phyloP scores from a whole-genome alignment of 306 rosid species.

The Cicer arietinum region DNA sequence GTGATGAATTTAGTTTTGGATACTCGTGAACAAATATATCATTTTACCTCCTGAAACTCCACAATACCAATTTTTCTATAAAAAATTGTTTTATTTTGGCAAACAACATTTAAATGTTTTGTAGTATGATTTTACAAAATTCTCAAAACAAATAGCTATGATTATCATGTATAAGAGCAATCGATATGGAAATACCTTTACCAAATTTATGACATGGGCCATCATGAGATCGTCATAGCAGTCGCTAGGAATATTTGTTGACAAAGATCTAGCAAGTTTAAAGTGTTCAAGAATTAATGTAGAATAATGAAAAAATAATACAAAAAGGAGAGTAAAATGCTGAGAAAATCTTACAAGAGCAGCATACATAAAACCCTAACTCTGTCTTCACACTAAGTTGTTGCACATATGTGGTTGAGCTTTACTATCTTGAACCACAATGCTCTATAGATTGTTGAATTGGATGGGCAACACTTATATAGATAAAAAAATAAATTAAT shows the following conservation, averaged over 20 bases:
- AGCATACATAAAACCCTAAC: not conserved
- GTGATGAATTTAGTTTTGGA: too few relatives aligned
- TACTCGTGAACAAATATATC: too few relatives aligned
- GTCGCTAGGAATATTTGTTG: slow-evolving; percentile 48
- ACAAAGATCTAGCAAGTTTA: not conserved
- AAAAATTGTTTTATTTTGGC: too few relatives aligned
- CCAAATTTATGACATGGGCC: slow-evolving; percentile 77
- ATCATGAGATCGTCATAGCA: slow-evolving; percentile 67
- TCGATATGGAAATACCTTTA: slow-evolving; percentile 60
- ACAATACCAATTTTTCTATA: too few relatives aligned
- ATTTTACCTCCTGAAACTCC: too few relatives aligned
- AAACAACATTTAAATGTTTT: too few relatives aligned
- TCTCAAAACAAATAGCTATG: not conserved
- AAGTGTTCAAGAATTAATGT: not conserved
- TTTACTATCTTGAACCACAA: not conserved
- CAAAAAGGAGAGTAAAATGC: not conserved
- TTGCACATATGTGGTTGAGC: not conserved
- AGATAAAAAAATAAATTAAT: not conserved
- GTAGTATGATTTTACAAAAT: too few relatives aligned
- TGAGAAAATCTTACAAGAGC: not conserved
- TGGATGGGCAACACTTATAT: too few relatives aligned
- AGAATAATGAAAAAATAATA: not conserved
- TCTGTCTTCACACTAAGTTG: not conserved
- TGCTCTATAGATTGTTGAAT: not conserved
- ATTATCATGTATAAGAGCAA: not conserved